Percentiles rank a stretch among this genome's conserved stretches.
Conservation (phyloP, 2,329 filamentous ascomycete genomes). For the Lachnellula arida region DNA sequence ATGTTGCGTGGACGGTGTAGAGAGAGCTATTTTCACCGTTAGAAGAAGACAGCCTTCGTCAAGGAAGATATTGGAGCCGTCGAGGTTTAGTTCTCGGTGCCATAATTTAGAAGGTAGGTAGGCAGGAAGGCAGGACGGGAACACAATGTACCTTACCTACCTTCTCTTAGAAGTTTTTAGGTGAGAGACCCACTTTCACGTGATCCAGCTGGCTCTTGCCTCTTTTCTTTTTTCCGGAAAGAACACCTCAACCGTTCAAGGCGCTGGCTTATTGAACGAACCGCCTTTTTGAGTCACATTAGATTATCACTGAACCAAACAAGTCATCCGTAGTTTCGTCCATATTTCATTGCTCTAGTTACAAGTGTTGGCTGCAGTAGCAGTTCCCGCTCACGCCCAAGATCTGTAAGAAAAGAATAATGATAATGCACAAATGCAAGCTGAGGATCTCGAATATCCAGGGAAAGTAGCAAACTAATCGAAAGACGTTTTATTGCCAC, state of each 20-base stretch:
- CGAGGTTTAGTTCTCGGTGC: not conserved
- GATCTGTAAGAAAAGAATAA: constrained; percentile 18
- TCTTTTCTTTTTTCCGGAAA: no score
- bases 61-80: not conserved
- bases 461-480: constrained; percentile 3
- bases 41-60: not conserved
- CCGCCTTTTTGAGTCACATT: not conserved
- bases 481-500: constrained; percentile 8
- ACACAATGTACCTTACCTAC: no score
- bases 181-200: no score
- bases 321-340: not conserved
- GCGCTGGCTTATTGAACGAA: no score
- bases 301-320: not conserved
- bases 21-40: not conserved
- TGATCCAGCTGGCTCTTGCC: no score
- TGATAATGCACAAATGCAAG: constrained; percentile 17
- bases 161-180: no score
- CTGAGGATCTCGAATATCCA: constrained; percentile 1
- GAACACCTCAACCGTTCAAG: no score
- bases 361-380: constrained; percentile 21
- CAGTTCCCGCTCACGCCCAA: constrained; percentile 13
- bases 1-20: not conserved
- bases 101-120: not conserved
- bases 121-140: not conserved
- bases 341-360: constrained; percentile 26